Conservation (phyloP, 345 rosid species). For the Cardiospermum halicacabum region DNA sequence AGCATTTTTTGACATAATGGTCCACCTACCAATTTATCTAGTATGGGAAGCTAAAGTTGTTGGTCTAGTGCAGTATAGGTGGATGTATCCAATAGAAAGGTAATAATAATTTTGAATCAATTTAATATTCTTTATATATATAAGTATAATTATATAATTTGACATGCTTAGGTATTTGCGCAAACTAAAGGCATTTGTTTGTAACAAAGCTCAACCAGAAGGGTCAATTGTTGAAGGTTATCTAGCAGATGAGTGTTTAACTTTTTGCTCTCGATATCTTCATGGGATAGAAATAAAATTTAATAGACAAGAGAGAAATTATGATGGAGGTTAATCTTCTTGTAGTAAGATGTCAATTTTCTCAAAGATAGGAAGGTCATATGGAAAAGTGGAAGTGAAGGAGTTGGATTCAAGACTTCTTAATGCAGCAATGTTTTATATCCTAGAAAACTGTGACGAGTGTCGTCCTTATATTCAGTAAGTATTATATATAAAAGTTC, state of each 20-base stretch:
- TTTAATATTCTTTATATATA: background rate
- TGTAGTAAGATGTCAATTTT: background rate
- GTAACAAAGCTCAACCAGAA: too few species aligned
- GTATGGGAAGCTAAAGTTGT: background rate
- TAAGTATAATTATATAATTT: too few species aligned
- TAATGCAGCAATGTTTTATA: background rate
- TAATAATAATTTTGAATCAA: background rate
- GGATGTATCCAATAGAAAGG: conserved; percentile 1
- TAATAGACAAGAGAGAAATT: too few species aligned
- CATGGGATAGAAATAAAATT: too few species aligned
- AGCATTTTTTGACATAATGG: background rate
- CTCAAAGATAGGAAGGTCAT: background rate
- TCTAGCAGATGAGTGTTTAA: too few species aligned
- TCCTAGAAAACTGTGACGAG: conserved; percentile 6
- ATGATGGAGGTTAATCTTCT: background rate
- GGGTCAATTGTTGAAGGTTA: too few species aligned
- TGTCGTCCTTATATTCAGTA: background rate
- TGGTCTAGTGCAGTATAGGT: background rate
- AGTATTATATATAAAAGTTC: background rate
- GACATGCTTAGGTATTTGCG: too few species aligned
- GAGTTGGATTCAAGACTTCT: background rate
- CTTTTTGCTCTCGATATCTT: too few species aligned
- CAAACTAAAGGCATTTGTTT: too few species aligned
- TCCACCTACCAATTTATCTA: conserved; percentile 5
- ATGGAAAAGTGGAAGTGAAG: background rate